A percentile compares a stretch with the other conserved stretches of the same genome.
These are phyloP conservation scores for Pachysolen tannophilus DNA, from an alignment of 805 yeast genomes.

Conservation along the genomic window DNA sequence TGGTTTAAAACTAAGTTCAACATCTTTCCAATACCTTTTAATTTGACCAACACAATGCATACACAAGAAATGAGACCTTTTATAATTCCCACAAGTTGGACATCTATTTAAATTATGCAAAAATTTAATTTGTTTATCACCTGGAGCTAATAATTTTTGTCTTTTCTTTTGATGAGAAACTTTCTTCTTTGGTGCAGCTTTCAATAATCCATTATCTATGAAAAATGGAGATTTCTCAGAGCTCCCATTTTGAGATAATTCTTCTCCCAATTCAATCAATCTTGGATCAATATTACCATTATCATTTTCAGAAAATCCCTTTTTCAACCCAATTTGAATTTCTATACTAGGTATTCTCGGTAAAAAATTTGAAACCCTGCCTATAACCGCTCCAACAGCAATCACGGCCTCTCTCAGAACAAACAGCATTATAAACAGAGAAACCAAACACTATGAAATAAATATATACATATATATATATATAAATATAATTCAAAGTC, in stretches of 20 bases:
- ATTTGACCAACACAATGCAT: conserved; percentile 88
- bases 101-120: conserved; percentile 77
- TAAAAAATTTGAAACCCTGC: background rate
- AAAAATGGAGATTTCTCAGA: conserved; percentile 30
- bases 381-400: background rate
- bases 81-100: conserved; percentile 91
- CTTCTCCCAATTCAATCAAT: conserved; percentile 30
- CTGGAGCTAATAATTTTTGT: conserved; percentile 75
- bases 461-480: too few relatives aligned
- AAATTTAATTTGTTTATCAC: conserved; percentile 70
- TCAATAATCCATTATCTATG: conserved; percentile 62
- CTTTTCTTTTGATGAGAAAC: conserved; percentile 82
- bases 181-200: conserved; percentile 94
- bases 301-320: background rate
- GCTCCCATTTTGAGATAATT: conserved; percentile 25
- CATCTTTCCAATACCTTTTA: conserved; percentile 55
- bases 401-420: background rate
- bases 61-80: conserved; percentile 85
- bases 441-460: background rate
- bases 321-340: conserved; percentile 12
- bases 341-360: conserved; percentile 9
- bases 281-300: conserved; percentile 9
- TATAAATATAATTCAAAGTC: too few relatives aligned
- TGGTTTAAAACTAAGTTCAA: conserved; percentile 19
- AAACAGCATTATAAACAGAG: background rate